phyloP scores from a whole-genome alignment of 2,329 filamentous ascomycete species.

The Delphinella strobiligena region DNA sequence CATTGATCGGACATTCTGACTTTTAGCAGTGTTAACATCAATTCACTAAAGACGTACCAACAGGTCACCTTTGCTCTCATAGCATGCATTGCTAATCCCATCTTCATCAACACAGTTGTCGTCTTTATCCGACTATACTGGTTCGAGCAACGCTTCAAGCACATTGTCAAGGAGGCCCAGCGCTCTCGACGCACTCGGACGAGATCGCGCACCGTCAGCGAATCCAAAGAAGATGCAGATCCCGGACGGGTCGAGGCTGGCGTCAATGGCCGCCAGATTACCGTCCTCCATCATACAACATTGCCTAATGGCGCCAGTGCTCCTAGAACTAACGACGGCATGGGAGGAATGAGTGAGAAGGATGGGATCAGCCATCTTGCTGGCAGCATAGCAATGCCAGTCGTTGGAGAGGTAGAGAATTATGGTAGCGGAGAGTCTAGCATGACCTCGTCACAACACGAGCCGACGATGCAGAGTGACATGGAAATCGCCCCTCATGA shows the following conservation, averaged over 20 bases:
- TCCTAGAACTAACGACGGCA: conserved; percentile 36
- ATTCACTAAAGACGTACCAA: conserved; percentile 34
- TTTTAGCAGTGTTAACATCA: conserved; percentile 32
- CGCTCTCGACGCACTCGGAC: conserved; percentile 52
- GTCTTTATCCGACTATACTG: conserved; percentile 91
- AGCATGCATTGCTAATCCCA: conserved; percentile 66
- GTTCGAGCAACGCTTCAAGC: conserved; percentile 94
- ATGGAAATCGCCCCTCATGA: background rate
- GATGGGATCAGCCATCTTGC: conserved; percentile 24
- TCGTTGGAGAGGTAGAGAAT: too few species aligned
- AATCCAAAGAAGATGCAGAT: conserved; percentile 34
- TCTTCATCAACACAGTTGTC: conserved; percentile 72
- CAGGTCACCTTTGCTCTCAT: conserved; percentile 57
- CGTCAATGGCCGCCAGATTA: conserved; percentile 54
- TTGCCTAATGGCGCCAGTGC: conserved; percentile 42
- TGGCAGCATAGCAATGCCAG: conserved; percentile 6
- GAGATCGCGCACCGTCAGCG: conserved; percentile 41
- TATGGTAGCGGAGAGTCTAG: conserved; percentile 12
- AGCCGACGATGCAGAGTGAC: background rate
- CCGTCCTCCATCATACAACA: conserved; percentile 48
- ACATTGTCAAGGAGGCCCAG: conserved; percentile 63
- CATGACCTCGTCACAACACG: background rate
- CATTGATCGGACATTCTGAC: conserved; percentile 7
- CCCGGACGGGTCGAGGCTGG: conserved; percentile 45
- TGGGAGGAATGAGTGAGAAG: conserved; percentile 30